Base-by-base conservation (phyloP, 140 eudicot species). In the Cichorium intybus region DNA sequence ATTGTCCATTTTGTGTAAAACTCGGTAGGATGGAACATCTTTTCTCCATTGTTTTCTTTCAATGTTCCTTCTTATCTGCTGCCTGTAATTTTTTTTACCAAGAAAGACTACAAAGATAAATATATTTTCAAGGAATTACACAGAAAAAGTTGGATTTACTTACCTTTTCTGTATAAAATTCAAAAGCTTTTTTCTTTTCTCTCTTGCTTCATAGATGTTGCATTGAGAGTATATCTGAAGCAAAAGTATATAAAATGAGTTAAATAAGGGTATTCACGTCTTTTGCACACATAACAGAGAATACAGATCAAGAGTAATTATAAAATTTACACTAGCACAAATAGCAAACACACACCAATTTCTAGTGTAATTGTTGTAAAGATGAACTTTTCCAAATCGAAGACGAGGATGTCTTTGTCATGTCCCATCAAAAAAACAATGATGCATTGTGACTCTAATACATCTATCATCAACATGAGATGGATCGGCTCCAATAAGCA, bases 381-480 rank as follows among this genome's bases (percentile, higher is more conserved):
- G 79, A 78, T 90, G 97, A 47, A 90, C 97, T 76, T 84, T 90
- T 39, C 87, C 97, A 66, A 86, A 90, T 70, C 97, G 68, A 59
- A 90, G 75, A 56, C 97, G 93, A 22, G 97, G 97, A 5, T 90
- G 97, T 17, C 97, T 71, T 71, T 90, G 97, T 7, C 84, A 79
- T 4, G 97, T 90, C 26, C 95, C 97, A 76, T 90, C 93, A 61
- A 90, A 90, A 75, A 90, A 90, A 64, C 97, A 90, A 73, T 90
- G 97, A 64, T 90, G 97, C 71, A 90, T 78, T 5, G 97, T 90
- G 56, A 90, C 90, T 46, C 94, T 67, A 39, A 90, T 86, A 66
- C 95, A 84, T 90, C 97, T 84, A 59, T 90, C 95, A 43, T 78
- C 87, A 33, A 70, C 28, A 71, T 90, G 89, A 57, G 95, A 34